Base-by-base conservation (phyloP, 2,329 filamentous ascomycete species). In the Sarocladium strictum region DNA sequence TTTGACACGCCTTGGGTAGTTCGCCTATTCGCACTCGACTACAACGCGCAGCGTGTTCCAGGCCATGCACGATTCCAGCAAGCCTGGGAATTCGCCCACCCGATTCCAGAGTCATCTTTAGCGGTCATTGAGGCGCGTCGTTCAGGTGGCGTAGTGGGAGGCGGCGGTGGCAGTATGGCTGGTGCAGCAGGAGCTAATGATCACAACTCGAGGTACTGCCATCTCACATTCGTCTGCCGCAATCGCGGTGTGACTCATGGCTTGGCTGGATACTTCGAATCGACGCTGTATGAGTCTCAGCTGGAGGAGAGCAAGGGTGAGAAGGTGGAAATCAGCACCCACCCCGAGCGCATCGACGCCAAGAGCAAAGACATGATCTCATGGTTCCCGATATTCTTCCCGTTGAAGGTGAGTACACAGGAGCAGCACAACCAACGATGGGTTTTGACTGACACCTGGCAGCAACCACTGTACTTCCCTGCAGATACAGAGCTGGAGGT, bases 371-470 rank as follows among this genome's bases (percentile, higher is more conserved):
- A 95, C 63, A 99, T 99, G 95, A 96, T 97, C 59, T 96, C 90
- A 54, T 99, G 94, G 94, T 99, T 99, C 68, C 94, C 94, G 1
- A 97, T 99, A 27, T 97, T 93, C 74, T 99, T 99, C 67, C 94
- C 95, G 0, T 74, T 99, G 14, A 96, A 94, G 84, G 91, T 92
- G 76, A 65, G 81, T 67, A 17, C 1, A 33, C 15, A 29, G 17
- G 4, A 0, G 1, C 1, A 1, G 9, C 15, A 3, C n/a, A 15
- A 2, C 7, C 3, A 10, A 37, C 10, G n/a, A 12, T 11, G 7
- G 32, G 15, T 3, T n/a, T 21, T 40, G 12, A 63, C 45, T 56
- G 50, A 62, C 33, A 37, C 27, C 21, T 51, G 26, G 17, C 60
- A 96, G 91, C 85, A 84, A 62, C 93, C 94, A 0, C 77, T 99